Evolutionary conservation across 169 alveolate species (phyloP), one percentile per base, ranked within the genome.

Genomic region (Prorocentrum cordatum): DNA sequence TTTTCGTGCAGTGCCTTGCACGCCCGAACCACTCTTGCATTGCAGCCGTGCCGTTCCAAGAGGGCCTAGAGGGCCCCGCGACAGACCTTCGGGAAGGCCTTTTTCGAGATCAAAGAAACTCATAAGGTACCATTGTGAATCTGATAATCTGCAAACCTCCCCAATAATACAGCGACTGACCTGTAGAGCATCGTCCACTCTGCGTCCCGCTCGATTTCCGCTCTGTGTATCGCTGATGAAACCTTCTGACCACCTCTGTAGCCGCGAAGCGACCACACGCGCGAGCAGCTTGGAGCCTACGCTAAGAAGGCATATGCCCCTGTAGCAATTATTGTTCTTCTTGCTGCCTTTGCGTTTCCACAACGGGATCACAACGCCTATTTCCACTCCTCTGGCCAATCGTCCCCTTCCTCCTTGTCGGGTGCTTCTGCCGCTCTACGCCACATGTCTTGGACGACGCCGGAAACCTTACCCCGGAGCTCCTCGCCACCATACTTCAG

Each of bases 251-350:
- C 84, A 72, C 3, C 9, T 0, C 47, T 47, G 84, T 2, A 45
- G 36, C 31, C 84, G 32, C 2, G 29, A 42, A 0, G 84, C 84
- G 14, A 72, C 84, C 16, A 72, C 68, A 2, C 84, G 42, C 4
- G 84, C 84, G 20, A 72, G n/a, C 14, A 59, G 50, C 32, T 79
- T 79, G n/a, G 88, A 26, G 0, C 84, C 84, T 3, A 72, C 67
- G 29, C 68, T 45, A 0, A 72, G 47, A 16, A 72, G 32, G 1
- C 47, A 26, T 2, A 72, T 72, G 33, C 84, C 84, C 29, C 84
- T 0, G 26, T 26, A 72, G 0, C 20, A 20, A 22, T 42, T 45
- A 9, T 72, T 72, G 68, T 72, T 45, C 16, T 2, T 10, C 22
- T 29, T 42, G 18, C 20, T 12, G 0, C 84, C 84, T 27, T 47